Percentiles rank a stretch among this genome's conserved stretches.
phyloP scores from a whole-genome alignment of 2,329 filamentous ascomycete species.

The Aspergillus felis region DNA sequence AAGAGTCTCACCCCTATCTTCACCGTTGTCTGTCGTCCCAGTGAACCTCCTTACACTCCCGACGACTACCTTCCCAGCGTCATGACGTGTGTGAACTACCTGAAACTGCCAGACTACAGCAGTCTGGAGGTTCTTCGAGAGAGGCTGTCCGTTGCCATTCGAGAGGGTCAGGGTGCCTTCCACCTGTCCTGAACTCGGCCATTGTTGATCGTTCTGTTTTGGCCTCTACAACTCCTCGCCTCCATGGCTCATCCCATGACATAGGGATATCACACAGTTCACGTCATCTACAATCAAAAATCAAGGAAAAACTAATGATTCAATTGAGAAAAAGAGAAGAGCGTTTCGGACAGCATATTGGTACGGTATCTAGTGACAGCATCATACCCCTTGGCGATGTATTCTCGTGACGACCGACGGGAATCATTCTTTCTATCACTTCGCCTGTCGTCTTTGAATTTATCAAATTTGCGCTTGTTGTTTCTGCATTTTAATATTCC shows the following conservation, averaged over 20 bases:
- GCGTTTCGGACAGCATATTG: not conserved
- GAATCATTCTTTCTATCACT: not conserved
- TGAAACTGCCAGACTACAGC: conserved; percentile 95
- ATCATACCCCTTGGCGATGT: not conserved
- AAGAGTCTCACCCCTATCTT: conserved; percentile 97
- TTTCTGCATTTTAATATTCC: not conserved
- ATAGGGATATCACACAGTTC: not conserved
- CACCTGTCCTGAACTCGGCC: conserved; percentile 66
- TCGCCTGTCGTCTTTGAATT: not conserved
- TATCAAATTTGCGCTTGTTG: not conserved
- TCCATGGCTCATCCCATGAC: not conserved
- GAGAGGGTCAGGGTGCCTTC: conserved; percentile 95
- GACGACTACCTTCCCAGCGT: conserved; percentile 99
- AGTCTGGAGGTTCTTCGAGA: conserved; percentile 70
- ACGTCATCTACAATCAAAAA: not conserved
- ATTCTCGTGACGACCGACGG: not conserved
- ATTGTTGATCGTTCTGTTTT: not conserved
- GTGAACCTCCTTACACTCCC: conserved; percentile 84
- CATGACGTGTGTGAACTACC: conserved; percentile 99
- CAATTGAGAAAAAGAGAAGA: not conserved
- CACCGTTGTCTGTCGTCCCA: conserved; percentile 98
- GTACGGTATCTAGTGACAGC: not conserved
- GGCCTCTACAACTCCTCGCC: not conserved
- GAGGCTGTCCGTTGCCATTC: conserved; percentile 79
- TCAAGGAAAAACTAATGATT: not conserved